Evolutionary conservation across 441 rosid species (phyloP).

Genomic region (Aleurites moluccanus): DNA sequence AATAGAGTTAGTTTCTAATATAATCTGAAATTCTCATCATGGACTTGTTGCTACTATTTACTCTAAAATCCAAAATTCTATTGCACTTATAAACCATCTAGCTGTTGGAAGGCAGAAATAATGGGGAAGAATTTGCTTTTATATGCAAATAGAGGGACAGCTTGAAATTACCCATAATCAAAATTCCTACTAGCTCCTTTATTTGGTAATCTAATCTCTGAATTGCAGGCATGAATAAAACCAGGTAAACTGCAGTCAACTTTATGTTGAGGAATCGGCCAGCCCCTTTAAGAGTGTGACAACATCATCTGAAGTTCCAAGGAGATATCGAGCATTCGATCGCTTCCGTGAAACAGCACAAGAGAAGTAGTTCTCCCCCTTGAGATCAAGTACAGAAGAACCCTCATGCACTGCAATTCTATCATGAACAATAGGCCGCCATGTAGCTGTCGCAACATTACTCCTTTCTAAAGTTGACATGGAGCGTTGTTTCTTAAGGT

Average conservation of each 20-base stretch:
- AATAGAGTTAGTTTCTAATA: no score
- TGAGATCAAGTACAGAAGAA: slow-evolving; percentile 67
- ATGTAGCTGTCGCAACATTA: slow-evolving; percentile 30
- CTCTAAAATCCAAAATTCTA: no score
- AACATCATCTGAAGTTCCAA: slow-evolving; percentile 54
- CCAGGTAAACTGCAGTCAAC: slow-evolving; percentile 7
- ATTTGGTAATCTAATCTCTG: background rate
- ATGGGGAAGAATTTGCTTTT: no score
- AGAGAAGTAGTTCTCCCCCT: slow-evolving; percentile 69
- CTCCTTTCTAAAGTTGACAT: slow-evolving; percentile 48
- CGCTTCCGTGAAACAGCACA: slow-evolving; percentile 65
- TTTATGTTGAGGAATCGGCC: slow-evolving; percentile 21
- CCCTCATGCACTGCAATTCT: slow-evolving; percentile 42
- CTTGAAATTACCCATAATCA: no score
- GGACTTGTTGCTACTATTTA: no score
- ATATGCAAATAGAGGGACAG: no score
- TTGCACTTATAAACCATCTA: no score
- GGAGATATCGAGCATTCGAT: slow-evolving; percentile 61
- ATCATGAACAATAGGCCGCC: slow-evolving; percentile 37
- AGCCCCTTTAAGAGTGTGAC: slow-evolving; percentile 52
- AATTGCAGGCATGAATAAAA: background rate
- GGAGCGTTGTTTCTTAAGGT: slow-evolving; percentile 48
- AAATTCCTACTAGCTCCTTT: background rate
- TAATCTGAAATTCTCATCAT: no score
- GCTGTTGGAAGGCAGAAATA: no score